phyloP scores from a whole-genome alignment of 306 rosid species.

The Fagus sylvatica region DNA sequence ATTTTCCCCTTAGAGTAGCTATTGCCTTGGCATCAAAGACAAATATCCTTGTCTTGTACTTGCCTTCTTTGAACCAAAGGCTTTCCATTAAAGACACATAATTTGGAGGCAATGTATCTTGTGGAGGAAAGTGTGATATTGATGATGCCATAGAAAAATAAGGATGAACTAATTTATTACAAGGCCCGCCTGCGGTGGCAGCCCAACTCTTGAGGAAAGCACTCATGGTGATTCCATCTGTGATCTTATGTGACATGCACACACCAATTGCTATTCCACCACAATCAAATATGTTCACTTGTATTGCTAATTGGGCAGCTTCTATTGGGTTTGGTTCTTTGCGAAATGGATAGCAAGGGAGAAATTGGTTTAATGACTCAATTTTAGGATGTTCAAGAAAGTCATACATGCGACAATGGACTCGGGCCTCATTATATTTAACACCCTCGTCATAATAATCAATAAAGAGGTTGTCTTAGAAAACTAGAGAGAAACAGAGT shows the following conservation, averaged over 20 bases:
- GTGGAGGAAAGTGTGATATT: constrained; percentile 38
- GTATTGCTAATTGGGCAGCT: constrained; percentile 41
- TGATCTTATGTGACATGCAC: constrained; percentile 41
- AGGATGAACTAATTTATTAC: constrained; percentile 26
- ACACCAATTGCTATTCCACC: constrained; percentile 54
- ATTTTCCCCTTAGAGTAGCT: constrained; percentile 18
- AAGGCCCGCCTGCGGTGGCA: constrained; percentile 19
- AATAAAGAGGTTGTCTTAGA: constrained; percentile 24
- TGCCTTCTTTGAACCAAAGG: constrained; percentile 32
- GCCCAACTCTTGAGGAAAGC: constrained; percentile 43
- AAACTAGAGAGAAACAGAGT: too few species aligned
- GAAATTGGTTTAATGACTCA: constrained; percentile 31
- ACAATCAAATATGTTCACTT: constrained; percentile 44
- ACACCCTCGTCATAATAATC: constrained; percentile 52
- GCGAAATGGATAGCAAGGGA: constrained; percentile 40
- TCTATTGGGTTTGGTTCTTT: constrained; percentile 11
- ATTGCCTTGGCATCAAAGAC: constrained; percentile 37
- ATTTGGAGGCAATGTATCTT: constrained; percentile 25
- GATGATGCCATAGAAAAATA: constrained; percentile 28
- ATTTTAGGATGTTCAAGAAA: constrained; percentile 37
- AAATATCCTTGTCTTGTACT: constrained; percentile 40
- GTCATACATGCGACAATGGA: constrained; percentile 32
- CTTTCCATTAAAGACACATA: constrained; percentile 1
- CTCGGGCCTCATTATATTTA: constrained; percentile 45
- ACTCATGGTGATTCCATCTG: constrained; percentile 37